A percentile compares a stretch with the other conserved stretches of the same genome.
These are phyloP conservation scores for Parsonsia alboflavescens DNA, from an alignment of 257 asterid genomes.

Conservation along the genomic window DNA sequence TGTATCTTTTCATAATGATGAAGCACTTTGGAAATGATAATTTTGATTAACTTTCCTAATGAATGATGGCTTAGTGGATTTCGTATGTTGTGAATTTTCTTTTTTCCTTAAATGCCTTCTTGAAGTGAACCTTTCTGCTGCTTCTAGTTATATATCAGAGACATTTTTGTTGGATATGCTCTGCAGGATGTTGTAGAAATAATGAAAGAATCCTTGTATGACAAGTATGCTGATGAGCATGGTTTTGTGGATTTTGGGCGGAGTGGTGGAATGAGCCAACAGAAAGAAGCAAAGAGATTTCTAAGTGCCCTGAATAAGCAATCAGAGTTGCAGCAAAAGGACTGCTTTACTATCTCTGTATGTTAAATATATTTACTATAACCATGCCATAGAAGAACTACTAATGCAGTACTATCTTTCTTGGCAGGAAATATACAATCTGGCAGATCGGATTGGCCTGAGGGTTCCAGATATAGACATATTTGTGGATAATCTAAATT, in stretches of 20 bases:
- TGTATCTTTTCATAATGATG: neutral
- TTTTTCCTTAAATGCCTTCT: neutral
- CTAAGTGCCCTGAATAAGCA: slow-evolving; percentile 81
- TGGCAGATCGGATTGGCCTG: slow-evolving; percentile 76
- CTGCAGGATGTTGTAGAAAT: slow-evolving; percentile 90
- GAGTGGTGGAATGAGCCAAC: slow-evolving; percentile 98
- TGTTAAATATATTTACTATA: slow-evolving; percentile 16
- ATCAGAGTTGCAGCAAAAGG: slow-evolving; percentile 76
- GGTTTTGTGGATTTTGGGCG: slow-evolving; percentile 92
- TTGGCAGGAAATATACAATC: slow-evolving; percentile 71
- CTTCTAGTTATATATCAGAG: neutral
- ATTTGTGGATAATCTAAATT: slow-evolving; percentile 75
- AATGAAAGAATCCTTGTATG: slow-evolving; percentile 96
- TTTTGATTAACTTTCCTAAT: neutral
- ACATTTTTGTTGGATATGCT: slow-evolving; percentile 19
- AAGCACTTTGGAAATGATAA: neutral
- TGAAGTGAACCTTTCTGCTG: too few species aligned
- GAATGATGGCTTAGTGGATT: neutral
- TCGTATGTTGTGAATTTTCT: neutral
- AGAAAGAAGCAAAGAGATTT: slow-evolving; percentile 92
- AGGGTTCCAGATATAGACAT: slow-evolving; percentile 88
- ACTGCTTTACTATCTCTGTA: slow-evolving; percentile 87
- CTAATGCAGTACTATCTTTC: neutral
- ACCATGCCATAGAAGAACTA: neutral
- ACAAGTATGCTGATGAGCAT: slow-evolving; percentile 87